A percentile compares a stretch with the other conserved stretches of the same genome.
Evolutionary conservation across 2,329 filamentous ascomycete genomes (phyloP).

Genomic region (Aspergillus persii): DNA sequence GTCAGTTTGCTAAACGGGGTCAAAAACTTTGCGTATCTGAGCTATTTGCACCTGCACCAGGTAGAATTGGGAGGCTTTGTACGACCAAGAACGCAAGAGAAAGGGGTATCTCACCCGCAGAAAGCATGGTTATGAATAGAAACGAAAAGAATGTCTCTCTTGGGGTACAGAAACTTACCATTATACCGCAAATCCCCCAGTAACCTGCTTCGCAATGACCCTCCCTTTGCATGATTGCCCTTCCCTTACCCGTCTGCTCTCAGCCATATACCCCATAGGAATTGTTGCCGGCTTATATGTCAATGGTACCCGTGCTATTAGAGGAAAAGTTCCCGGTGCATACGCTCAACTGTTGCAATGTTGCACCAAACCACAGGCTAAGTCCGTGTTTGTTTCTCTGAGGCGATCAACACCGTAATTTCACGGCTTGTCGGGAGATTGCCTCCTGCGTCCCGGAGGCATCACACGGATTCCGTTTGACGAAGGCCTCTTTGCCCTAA

Average conservation of each 20-base stretch:
- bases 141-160: background rate
- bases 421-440: background rate
- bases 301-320: background rate
- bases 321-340: background rate
- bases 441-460: background rate
- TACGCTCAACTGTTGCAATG: background rate
- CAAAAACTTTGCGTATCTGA: background rate
- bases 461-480: background rate
- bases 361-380: constrained; percentile 1
- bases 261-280: background rate
- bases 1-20: background rate
- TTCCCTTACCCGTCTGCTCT: background rate
- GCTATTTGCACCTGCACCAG: background rate
- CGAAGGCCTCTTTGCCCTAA: background rate
- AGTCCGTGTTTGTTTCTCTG: background rate
- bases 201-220: background rate
- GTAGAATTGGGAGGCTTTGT: background rate
- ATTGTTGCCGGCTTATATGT: constrained; percentile 2
- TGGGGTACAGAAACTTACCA: background rate
- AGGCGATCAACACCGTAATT: background rate
- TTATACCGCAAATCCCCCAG: background rate
- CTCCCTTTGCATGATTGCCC: background rate
- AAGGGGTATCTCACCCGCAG: background rate
- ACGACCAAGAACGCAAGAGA: background rate
- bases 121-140: background rate